Base-by-base conservation (phyloP, 2,329 filamentous ascomycete species). In the Aspergillus oerlinghausenensis region DNA sequence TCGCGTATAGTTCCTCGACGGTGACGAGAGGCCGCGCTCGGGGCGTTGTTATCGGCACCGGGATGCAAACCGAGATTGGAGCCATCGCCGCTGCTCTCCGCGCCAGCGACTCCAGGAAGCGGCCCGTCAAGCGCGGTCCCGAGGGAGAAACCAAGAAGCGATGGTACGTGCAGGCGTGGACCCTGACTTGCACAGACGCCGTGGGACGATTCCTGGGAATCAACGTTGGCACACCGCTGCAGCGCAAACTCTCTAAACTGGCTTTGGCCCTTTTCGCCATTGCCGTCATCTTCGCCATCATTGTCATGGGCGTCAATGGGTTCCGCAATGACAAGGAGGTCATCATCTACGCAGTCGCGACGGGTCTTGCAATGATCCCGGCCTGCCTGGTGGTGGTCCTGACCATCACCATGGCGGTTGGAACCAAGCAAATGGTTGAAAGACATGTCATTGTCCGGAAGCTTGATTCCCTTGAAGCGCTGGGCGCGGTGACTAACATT, bases 221-320 rank as follows among this genome's bases (percentile, higher is more conserved):
- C 57, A 87, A 83, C 54, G 81, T 87, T 11, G 87, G 88, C 49
- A 89, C 87, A 10, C 88, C 87, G 3, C 77, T 90, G 19, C 86
- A 89, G 70, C 81, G 82, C 63, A 88, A 87, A 66, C 77, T 90
- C 17, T 87, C 86, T 50, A 83, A 84, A 68, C 79, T 90, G 51
- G 87, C 87, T 23, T 77, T 89, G 19, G 70, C 87, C 2, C 80
- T 89, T 1, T 89, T 90, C 66, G 79, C 77, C 29, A 81, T 88
- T 52, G 87, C 87, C 2, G 82, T 90, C 11, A 65, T 89, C 26
- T 87, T 86, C 59, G 86, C 86, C 8, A 82, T 90, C 62, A 84
- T 90, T 63, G 86, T 89, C 42, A 80, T 88, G 49, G 86, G 78
- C 6, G 83, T 86, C 54, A 89, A 88, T 70, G 64, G 79, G 1